Conservation (phyloP, 345 rosid species). For the Brassica carinata region DNA sequence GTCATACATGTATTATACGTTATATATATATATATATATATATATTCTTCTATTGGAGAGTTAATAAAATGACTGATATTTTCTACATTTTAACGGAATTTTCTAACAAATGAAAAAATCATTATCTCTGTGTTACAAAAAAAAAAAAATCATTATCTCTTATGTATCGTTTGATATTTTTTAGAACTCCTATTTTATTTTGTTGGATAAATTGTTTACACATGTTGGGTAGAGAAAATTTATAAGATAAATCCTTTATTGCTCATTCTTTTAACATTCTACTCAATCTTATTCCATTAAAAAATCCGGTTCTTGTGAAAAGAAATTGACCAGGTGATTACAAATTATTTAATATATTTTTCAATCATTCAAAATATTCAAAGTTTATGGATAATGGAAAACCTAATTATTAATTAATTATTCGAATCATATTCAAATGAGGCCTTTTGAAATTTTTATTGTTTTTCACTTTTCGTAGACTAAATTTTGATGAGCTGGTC, state of each 20-base stretch:
- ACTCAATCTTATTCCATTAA: background rate
- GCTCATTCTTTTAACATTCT: background rate
- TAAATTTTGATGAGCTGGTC: constrained; percentile 35
- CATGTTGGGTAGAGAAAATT: background rate
- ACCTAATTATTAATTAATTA: background rate
- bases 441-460: background rate
- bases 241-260: background rate
- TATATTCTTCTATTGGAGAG: too few relatives aligned
- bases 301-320: background rate
- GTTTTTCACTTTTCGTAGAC: constrained; percentile 7
- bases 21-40: too few relatives aligned
- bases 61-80: too few relatives aligned
- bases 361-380: background rate
- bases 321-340: constrained; percentile 12
- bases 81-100: too few relatives aligned
- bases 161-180: too few relatives aligned
- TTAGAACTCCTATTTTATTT: too few relatives aligned
- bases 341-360: background rate
- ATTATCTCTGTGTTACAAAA: too few relatives aligned
- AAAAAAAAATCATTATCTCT: too few relatives aligned
- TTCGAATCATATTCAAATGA: background rate
- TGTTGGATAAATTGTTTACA: too few relatives aligned
- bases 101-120: too few relatives aligned
- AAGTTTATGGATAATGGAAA: background rate
- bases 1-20: too few relatives aligned